Evolutionary conservation across 2,329 filamentous ascomycete genomes (phyloP), one percentile per base, ranked within the genome.

Genomic region (Anthostomella pinea): DNA sequence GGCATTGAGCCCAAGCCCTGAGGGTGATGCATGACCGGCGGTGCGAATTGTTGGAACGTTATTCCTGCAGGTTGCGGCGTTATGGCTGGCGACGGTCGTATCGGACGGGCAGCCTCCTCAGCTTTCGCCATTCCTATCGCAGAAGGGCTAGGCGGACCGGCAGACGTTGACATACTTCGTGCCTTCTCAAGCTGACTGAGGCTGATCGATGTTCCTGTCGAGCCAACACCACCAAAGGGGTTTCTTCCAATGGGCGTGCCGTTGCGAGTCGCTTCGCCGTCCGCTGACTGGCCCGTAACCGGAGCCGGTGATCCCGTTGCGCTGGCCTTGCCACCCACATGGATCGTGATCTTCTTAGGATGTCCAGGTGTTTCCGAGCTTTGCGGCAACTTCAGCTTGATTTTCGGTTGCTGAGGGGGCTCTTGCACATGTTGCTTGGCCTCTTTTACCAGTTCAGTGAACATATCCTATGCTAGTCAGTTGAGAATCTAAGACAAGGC

Each of bases 371-470:
- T 64, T 19, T 76, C 70, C 19, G 61, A 55, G 16, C 61, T 60
- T 27, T 68, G 64, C 5, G 75, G 70, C 55, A 88, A 75, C 60
- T 86, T 90, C 38, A 95, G 71, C 63, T 89, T 94, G 53, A 94
- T 85, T 56, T 87, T 88, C 22, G 85, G 79, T 52, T n/a, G n/a
- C n/a, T 83, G 79, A 1, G 76, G 68, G 10, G 87, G 84, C 60
- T 93, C 85, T 31, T 77, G 72, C 13, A 91, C 85, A 38, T 74
- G 74, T 30, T 74, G 74, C 59, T 85, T 88, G 8, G 87, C 88
- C 53, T 86, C 75, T 45, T 77, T 78, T 22, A 95, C 62, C 36
- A 85, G 71, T 25, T 75, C 70, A 33, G 78, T 70, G 57, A 94
- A 90, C 53, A 79, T 73, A 58, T 77, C 69, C 84, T 91, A 46